Evolutionary conservation across 768 basidiomycete species (phyloP).

Genomic region (Coprinellus micaceus): DNA sequence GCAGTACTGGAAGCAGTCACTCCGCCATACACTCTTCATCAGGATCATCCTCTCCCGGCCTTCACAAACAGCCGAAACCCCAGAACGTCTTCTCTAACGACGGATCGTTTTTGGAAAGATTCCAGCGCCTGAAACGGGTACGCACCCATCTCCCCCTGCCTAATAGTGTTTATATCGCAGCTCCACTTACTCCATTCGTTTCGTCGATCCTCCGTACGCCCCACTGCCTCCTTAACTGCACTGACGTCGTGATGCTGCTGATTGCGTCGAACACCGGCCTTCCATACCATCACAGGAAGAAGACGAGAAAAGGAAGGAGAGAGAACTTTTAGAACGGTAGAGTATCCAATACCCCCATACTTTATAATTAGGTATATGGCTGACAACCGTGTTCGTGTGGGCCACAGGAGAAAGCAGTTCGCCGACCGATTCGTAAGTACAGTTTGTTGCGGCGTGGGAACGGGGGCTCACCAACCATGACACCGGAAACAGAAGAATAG

Average conservation of each 20-base stretch:
- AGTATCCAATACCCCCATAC: slow-evolving; percentile 3
- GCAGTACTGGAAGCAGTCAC: background rate
- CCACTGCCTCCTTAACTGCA: background rate
- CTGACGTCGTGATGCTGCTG: no score
- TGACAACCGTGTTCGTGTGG: slow-evolving; percentile 3
- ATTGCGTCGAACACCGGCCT: no score
- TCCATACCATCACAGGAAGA: slow-evolving; percentile 41
- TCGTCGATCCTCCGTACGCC: background rate
- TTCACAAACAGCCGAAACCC: slow-evolving; percentile 21
- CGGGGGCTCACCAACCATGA: background rate
- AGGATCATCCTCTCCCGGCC: background rate
- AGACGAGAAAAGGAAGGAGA: slow-evolving; percentile 52
- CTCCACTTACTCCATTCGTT: slow-evolving; percentile 2
- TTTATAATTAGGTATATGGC: background rate
- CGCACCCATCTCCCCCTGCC: no score
- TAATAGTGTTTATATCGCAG: background rate
- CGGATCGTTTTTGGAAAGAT: slow-evolving; percentile 63
- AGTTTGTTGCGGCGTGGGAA: background rate
- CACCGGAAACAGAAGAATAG: slow-evolving; percentile 43
- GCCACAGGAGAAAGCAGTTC: slow-evolving; percentile 54
- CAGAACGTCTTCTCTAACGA: slow-evolving; percentile 65
- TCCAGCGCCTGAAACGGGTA: slow-evolving; percentile 58
- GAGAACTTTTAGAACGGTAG: slow-evolving; percentile 51
- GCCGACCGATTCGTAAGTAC: slow-evolving; percentile 57
- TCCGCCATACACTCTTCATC: background rate